Conservation (phyloP, 768 basidiomycete genomes). For the Hericium alpestre region DNA sequence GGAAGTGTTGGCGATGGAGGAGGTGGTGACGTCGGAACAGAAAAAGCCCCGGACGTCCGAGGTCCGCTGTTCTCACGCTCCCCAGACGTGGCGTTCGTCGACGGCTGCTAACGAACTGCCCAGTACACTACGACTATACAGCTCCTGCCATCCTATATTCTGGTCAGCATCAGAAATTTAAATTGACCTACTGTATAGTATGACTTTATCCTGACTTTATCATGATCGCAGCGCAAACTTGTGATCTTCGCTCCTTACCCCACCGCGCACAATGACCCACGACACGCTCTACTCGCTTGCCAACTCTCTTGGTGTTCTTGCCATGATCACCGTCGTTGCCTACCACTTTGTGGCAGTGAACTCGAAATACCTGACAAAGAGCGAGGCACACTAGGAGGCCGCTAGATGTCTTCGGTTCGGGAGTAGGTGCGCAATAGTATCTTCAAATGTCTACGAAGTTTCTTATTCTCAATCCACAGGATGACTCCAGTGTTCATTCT, state of each 20-base stretch:
- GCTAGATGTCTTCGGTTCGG: too few species aligned
- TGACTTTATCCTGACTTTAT: background rate
- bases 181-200: background rate
- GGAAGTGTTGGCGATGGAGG: background rate
- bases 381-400: too few species aligned
- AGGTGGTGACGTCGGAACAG: background rate
- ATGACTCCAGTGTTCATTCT: too few species aligned
- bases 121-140: background rate
- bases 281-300: constrained; percentile 72
- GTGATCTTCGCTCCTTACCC: background rate
- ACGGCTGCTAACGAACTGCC: too few species aligned
- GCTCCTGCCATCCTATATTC: too few species aligned
- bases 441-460: too few species aligned
- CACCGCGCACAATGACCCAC: constrained; percentile 62
- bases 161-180: too few species aligned
- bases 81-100: background rate
- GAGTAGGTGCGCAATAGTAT: too few species aligned
- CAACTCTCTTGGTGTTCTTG: constrained; percentile 71
- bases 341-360: constrained; percentile 92
- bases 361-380: constrained; percentile 31
- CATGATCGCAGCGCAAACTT: too few species aligned
- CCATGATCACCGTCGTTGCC: constrained; percentile 79
- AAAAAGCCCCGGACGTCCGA: background rate
- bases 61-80: background rate
- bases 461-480: too few species aligned